Base-by-base conservation (phyloP, 768 basidiomycete genomes). In the Mycena albidolilacea region DNA sequence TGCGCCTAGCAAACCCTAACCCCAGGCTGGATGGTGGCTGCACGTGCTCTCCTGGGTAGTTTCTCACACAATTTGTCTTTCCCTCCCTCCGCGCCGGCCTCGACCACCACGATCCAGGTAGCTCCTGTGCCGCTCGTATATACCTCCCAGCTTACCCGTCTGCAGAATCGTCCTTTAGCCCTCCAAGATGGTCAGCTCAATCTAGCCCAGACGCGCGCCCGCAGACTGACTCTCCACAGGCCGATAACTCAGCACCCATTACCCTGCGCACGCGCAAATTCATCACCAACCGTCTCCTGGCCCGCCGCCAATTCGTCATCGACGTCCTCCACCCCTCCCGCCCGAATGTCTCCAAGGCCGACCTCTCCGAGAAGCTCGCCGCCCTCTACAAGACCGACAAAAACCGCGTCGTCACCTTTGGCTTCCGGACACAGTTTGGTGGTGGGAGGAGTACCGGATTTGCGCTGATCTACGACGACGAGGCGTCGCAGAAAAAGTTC, bases 231-330 rank as follows among this genome's bases (percentile, higher is more conserved):
- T 76, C 63, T 72, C 76, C 81, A 23, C 78, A 95, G 94, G 90
- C 93, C 86, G 94, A 94, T 83, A 87, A 83, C 82, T 87, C 91
- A 83, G 90, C 95, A 83, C 92, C 97, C 72, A 89, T 99, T 78
- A 99, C 98, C 77, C 90, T 99, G 82, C 95, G 98, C 80, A 98
- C 98, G 67, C 95, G 97, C 84, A 98, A 99, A 89, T 99, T 99
- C 89, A 95, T 98, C 85, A 98, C 97, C 82, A 99, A 99, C 91
- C 96, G 97, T 73, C 94, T 99, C 76, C 88, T 99, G 63, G 92
- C 95, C 78, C 95, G 98, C 79, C 95, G 95, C 80, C 98, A 99
- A 89, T 97, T 99, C 81, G 90, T 98, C 78, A 89, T 98, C 77
- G 96, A 97, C 78, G 90, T 97, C 77, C 91, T 98, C 77, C 98